Evolutionary conservation across 2,329 filamentous ascomycete genomes (phyloP), one percentile per base, ranked within the genome.

Genomic region (Penicillium vulpinum): DNA sequence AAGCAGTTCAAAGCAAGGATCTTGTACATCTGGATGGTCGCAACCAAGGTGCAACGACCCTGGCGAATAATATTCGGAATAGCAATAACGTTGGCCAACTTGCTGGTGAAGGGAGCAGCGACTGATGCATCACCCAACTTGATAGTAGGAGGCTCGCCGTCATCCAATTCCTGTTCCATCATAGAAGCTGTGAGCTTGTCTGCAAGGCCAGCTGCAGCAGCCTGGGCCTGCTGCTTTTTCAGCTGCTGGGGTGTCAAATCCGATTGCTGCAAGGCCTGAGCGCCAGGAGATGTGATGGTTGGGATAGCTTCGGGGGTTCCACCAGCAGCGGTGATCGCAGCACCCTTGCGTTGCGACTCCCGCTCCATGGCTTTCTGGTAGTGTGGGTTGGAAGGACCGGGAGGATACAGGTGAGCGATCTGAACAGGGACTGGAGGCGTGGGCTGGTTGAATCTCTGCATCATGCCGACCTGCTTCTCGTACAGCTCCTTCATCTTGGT

Each of bases 1-100:
- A 99, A 82, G 74, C 94, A 99, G 81, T 99, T 99, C 58, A 99
- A 81, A 8, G 94, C 94, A 50, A 99, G 85, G 68, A 99, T 99
- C 84, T 97, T 99, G 86, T 99, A 99, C 93, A 99, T 99, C 81
- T 99, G 94, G 63, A 99, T 97, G 0, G 94, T 99, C 31, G 94
- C 94, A 53, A 99, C 94, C 21, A 99, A 86, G 8, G 94, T 99
- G 80, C 94, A 99, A 61, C 94, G 90, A 56, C 94, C 94, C 79
- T 99, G 94, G 57, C 94, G 90, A 70, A 99, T 94, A 69, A 99
- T 99, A 79, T 99, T 99, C 51, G 94, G 93, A 57, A 99, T 92
- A 36, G 94, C 94, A 67, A 99, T 86, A 57, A 99, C 94, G 70
- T 99, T 97, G 66, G 92, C 90, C 41, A 99, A 85, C 79, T 99